These are phyloP conservation scores for Boletus coccyginus DNA, from an alignment of 768 basidiomycete species.

Conservation along the genomic window DNA sequence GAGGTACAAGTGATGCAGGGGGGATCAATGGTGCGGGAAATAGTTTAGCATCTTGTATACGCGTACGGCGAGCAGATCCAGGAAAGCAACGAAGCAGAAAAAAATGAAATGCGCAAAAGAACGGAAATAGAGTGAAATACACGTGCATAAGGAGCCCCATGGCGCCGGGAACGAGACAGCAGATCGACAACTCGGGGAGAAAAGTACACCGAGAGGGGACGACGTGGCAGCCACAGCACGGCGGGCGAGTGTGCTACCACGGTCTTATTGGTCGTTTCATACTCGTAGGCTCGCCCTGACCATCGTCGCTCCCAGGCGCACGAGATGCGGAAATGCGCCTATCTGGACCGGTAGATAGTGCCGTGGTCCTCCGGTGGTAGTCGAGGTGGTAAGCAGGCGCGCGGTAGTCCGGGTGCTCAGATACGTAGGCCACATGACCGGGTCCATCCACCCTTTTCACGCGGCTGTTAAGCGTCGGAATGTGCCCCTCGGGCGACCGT, in stretches of 20 bases:
- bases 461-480: constrained; percentile 15
- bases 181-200: not conserved
- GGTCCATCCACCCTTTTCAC: constrained; percentile 9
- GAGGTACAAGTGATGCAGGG: constrained; percentile 14
- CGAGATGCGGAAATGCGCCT: constrained; percentile 25
- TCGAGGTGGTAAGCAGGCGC: constrained; percentile 4
- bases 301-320: constrained; percentile 32
- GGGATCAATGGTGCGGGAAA: constrained; percentile 18
- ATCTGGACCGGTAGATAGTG: constrained; percentile 22
- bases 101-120: not conserved
- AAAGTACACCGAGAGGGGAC: not conserved
- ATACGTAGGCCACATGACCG: constrained; percentile 4
- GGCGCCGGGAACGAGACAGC: not conserved
- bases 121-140: not conserved
- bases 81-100: not conserved
- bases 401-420: constrained; percentile 17
- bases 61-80: constrained; percentile 5
- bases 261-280: constrained; percentile 42
- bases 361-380: constrained; percentile 14
- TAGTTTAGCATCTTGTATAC: constrained; percentile 10
- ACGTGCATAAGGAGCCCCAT: not conserved
- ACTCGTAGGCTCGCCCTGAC: constrained; percentile 34
- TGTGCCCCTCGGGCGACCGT: constrained; percentile 36
- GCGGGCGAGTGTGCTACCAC: constrained; percentile 35
- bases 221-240: not conserved